A percentile compares a stretch with the other conserved stretches of the same genome.
phyloP scores from a whole-genome alignment of 371 early-diverging fungal genomes.

The Lichtheimia hyalospora region DNA sequence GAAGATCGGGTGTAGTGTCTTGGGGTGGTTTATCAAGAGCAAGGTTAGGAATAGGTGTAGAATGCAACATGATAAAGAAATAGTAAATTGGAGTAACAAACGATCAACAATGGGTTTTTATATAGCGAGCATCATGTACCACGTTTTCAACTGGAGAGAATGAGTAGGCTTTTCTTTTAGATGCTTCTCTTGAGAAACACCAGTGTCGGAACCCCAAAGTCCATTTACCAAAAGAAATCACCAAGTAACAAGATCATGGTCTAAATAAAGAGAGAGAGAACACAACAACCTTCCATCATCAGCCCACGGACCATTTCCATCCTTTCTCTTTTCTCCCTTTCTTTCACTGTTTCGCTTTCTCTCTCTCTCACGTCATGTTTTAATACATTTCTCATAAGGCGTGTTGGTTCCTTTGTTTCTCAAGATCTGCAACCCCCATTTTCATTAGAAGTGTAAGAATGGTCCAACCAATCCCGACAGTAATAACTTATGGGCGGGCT shows the following conservation, averaged over 20 bases:
- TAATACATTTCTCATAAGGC: too few species aligned
- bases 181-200: background rate
- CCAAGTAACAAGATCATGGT: background rate
- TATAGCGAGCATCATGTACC: background rate
- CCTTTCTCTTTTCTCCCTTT: too few species aligned
- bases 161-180: background rate
- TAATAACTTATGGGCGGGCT: background rate
- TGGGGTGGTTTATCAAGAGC: slow-evolving; percentile 6
- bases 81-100: background rate
- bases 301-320: too few species aligned
- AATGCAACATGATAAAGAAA: slow-evolving; percentile 4
- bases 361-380: background rate
- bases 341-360: background rate
- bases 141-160: background rate
- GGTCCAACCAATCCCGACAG: background rate
- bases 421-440: background rate
- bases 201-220: too few species aligned
- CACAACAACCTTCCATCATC: too few species aligned
- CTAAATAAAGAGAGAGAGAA: background rate
- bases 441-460: background rate
- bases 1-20: background rate
- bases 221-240: too few species aligned
- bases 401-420: background rate
- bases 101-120: background rate
- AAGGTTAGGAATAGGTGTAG: background rate